Evolutionary conservation across 345 rosid species (phyloP).

Genomic region (Cardamine chenopodiifolia): DNA sequence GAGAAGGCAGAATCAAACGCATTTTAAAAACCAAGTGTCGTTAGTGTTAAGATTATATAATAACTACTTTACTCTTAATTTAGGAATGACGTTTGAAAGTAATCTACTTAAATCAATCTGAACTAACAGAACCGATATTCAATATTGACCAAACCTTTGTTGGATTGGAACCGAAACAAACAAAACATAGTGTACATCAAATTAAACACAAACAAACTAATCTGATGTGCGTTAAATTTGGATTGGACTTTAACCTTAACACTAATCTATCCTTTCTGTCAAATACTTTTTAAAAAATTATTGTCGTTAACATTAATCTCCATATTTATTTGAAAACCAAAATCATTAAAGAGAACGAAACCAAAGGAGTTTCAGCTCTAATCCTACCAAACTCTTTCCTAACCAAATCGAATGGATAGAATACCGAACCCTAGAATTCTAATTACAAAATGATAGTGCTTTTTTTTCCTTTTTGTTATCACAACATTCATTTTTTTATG

Average conservation of each 20-base stretch:
- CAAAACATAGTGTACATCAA: neutral
- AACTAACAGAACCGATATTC: neutral
- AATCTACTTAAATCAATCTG: neutral
- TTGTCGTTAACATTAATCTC: too few relatives aligned
- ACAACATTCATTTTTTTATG: neutral
- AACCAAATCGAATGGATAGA: conserved; percentile 3
- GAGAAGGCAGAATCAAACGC: conserved; percentile 5
- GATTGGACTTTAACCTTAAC: neutral
- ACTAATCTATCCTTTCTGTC: too few relatives aligned
- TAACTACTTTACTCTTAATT: neutral
- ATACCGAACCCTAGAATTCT: neutral
- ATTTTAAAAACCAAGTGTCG: conserved; percentile 8
- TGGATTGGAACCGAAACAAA: neutral
- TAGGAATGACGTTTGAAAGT: neutral
- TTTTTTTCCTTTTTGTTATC: neutral
- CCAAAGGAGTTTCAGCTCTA: neutral
- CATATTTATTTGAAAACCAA: neutral
- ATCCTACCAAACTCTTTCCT: neutral
- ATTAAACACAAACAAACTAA: neutral
- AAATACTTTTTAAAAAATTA: too few relatives aligned
- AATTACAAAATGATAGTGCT: neutral
- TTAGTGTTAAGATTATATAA: conserved; percentile 5
- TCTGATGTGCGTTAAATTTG: neutral
- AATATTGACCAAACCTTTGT: neutral
- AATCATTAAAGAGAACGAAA: neutral